Conservation (phyloP, 2,329 filamentous ascomycete species). For the Neofusicoccum laricinum region DNA sequence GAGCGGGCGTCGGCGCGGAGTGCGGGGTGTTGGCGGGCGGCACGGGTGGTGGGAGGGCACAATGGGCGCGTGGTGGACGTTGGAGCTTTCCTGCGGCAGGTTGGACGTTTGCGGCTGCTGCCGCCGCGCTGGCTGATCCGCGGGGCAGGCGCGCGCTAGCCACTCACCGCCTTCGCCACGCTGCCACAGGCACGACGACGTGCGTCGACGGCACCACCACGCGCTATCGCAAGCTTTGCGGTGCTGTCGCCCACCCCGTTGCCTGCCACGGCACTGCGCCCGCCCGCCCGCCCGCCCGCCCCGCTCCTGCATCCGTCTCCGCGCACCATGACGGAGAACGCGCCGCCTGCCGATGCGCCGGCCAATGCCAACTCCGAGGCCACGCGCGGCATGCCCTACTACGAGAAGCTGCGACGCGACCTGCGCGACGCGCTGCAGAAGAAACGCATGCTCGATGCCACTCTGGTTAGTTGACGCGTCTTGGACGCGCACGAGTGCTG, state of each 20-base stretch:
- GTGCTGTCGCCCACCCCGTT: neutral
- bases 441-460: conserved; percentile 62
- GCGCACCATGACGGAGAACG: conserved; percentile 48
- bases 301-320: neutral
- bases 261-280: neutral
- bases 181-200: neutral
- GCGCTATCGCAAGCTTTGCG: conserved; percentile 1
- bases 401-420: conserved; percentile 68
- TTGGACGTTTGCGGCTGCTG: conserved; percentile 14
- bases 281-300: neutral
- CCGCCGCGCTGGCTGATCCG: conserved; percentile 15
- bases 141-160: conserved; percentile 16
- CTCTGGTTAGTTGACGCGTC: conserved; percentile 46
- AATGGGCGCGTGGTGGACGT: neutral
- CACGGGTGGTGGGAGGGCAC: neutral
- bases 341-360: conserved; percentile 35
- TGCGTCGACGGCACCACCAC: neutral
- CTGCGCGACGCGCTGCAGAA: conserved; percentile 65
- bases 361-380: conserved; percentile 41
- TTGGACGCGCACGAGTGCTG: neutral
- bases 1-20: neutral
- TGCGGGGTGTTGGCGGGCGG: neutral
- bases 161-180: neutral
- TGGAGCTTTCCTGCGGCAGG: neutral
- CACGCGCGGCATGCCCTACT: conserved; percentile 59